A percentile compares a stretch with the other conserved stretches of the same genome.
These are phyloP conservation scores for Tolypocladium inflatum DNA, from an alignment of 2,329 filamentous ascomycete genomes.

Conservation along the genomic window DNA sequence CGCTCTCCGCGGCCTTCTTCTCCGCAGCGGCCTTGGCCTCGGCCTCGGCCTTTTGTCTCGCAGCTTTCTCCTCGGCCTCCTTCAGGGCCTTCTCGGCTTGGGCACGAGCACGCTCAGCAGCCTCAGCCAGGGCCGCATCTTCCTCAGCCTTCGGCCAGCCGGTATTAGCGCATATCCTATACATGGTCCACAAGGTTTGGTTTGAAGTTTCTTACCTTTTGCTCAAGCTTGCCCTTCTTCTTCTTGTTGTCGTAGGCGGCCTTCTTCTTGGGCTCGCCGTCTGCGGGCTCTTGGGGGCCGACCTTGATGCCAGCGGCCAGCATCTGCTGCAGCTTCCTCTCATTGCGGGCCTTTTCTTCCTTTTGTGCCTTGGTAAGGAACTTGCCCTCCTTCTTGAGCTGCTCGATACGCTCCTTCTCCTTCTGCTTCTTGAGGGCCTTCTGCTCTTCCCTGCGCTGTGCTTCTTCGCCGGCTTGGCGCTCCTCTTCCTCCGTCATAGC, in stretches of 20 bases:
- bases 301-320: constrained; percentile 67
- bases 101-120: constrained; percentile 57
- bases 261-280: constrained; percentile 67
- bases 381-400: constrained; percentile 81
- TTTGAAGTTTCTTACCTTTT: constrained; percentile 34
- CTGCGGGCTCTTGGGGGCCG: constrained; percentile 43
- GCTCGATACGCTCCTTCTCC: constrained; percentile 78
- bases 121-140: constrained; percentile 68
- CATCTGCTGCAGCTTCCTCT: constrained; percentile 79
- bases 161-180: constrained; percentile 4
- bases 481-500: constrained; percentile 58
- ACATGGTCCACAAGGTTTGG: constrained; percentile 1
- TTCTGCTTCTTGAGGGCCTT: constrained; percentile 73
- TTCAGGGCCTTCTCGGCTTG: constrained; percentile 60
- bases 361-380: constrained; percentile 80
- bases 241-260: constrained; percentile 71
- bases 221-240: constrained; percentile 52
- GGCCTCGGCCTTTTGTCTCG: constrained; percentile 44
- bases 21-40: constrained; percentile 44
- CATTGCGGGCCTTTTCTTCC: constrained; percentile 69
- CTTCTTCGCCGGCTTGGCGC: constrained; percentile 55
- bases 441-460: constrained; percentile 60
- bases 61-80: constrained; percentile 52
- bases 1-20: constrained; percentile 47
- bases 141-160: constrained; percentile 51